These are phyloP conservation scores for Mycosphaerella sp. DNA, from an alignment of 2,329 filamentous ascomycete genomes.

Conservation along the genomic window DNA sequence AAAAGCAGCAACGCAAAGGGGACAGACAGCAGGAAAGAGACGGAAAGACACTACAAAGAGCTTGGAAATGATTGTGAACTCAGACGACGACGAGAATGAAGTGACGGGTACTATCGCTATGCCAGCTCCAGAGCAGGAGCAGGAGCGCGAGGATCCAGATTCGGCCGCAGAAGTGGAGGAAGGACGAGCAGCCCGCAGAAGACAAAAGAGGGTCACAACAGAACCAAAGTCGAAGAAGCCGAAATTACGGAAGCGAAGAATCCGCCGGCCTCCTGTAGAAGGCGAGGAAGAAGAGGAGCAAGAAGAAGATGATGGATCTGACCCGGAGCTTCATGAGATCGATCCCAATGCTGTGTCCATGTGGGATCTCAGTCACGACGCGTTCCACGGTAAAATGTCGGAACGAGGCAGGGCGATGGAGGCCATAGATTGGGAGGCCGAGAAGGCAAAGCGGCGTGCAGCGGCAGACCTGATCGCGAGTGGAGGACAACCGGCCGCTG, in stretches of 20 bases:
- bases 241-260: conserved; percentile 1
- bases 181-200: conserved; percentile 7
- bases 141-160: not conserved
- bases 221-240: conserved; percentile 14
- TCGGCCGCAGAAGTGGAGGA: conserved; percentile 5
- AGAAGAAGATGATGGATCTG: conserved; percentile 24
- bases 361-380: conserved; percentile 63
- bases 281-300: conserved; percentile 12
- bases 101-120: not conserved
- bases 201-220: conserved; percentile 14
- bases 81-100: conserved; percentile 21
- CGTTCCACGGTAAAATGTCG: conserved; percentile 59
- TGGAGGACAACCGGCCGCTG: conserved; percentile 10
- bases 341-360: conserved; percentile 64
- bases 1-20: conserved; percentile 3
- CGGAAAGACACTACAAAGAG: conserved; percentile 15
- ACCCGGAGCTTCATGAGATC: conserved; percentile 43
- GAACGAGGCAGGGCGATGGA: conserved; percentile 67
- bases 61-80: conserved; percentile 16
- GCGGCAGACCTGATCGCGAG: conserved; percentile 32
- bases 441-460: conserved; percentile 37
- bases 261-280: conserved; percentile 3
- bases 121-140: not conserved
- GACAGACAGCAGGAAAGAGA: conserved; percentile 9
- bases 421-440: conserved; percentile 55